A percentile compares a stretch with the other conserved stretches of the same genome.
Evolutionary conservation across 2,329 filamentous ascomycete species (phyloP).

Genomic region (Aspergillus pseudoviridinutans): DNA sequence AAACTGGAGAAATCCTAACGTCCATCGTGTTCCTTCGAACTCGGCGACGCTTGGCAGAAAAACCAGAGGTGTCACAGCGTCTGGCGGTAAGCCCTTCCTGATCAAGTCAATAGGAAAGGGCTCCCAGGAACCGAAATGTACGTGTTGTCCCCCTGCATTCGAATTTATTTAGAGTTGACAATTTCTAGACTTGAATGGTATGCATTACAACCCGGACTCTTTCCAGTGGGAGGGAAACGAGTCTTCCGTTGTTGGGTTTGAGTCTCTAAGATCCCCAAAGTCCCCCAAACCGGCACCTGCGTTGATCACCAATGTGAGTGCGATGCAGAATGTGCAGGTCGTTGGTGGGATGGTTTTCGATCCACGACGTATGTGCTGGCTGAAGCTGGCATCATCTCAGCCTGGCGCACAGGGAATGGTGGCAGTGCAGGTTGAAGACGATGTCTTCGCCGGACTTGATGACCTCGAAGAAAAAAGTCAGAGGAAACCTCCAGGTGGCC

Average conservation of each 20-base stretch:
- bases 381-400: conserved; percentile 64
- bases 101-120: conserved; percentile 77
- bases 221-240: conserved; percentile 97
- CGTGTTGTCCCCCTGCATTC: conserved; percentile 32
- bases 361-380: conserved; percentile 94
- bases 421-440: conserved; percentile 76
- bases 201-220: conserved; percentile 87
- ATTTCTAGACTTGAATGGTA: conserved; percentile 74
- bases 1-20: conserved; percentile 58
- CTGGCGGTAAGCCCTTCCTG: conserved; percentile 67
- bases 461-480: conserved; percentile 69
- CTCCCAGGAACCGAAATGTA: conserved; percentile 75
- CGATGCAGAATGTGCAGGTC: conserved; percentile 81
- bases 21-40: conserved; percentile 48
- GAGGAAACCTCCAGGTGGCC: conserved; percentile 18
- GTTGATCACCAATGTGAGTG: conserved; percentile 85
- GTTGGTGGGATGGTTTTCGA: conserved; percentile 99
- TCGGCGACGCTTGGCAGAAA: conserved; percentile 48
- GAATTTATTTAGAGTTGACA: conserved; percentile 12
- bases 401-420: conserved; percentile 33
- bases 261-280: conserved; percentile 45
- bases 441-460: conserved; percentile 91
- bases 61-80: conserved; percentile 29
- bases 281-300: conserved; percentile 52
- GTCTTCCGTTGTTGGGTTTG: conserved; percentile 73